phyloP scores from a whole-genome alignment of 345 rosid genomes.

The Jatropha curcas region DNA sequence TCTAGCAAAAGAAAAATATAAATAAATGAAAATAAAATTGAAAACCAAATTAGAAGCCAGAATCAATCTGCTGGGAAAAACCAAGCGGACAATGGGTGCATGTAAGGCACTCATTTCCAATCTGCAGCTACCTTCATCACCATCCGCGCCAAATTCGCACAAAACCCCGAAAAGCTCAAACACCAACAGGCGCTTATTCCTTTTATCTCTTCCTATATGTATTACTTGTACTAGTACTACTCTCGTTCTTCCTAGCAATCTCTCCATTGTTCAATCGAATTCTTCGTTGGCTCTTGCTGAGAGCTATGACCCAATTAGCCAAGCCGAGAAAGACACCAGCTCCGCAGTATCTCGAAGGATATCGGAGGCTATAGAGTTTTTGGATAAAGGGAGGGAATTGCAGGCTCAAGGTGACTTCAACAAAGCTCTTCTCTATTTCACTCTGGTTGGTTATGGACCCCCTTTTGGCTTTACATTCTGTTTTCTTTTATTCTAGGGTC shows the following conservation, averaged over 20 bases:
- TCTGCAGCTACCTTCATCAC: slow-evolving; percentile 26
- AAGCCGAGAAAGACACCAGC: slow-evolving; percentile 40
- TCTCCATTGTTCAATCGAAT: neutral
- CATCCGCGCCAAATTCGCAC: neutral
- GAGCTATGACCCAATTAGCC: slow-evolving; percentile 38
- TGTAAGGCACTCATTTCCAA: slow-evolving; percentile 36
- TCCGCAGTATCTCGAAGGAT: slow-evolving; percentile 32
- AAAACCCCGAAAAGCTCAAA: neutral
- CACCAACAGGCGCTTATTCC: slow-evolving; percentile 36
- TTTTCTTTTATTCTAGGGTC: neutral
- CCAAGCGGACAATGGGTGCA: slow-evolving; percentile 26
- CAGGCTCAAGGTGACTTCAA: slow-evolving; percentile 57
- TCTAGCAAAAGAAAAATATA: too few relatives aligned
- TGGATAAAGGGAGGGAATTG: slow-evolving; percentile 53
- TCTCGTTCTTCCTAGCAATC: slow-evolving; percentile 5
- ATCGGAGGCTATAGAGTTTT: slow-evolving; percentile 41
- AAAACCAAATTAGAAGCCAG: too few relatives aligned
- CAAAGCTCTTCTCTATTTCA: slow-evolving; percentile 53
- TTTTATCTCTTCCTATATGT: slow-evolving; percentile 39
- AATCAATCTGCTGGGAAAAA: neutral
- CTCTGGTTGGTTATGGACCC: slow-evolving; percentile 26
- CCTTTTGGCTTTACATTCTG: neutral
- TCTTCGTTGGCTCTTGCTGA: slow-evolving; percentile 28
- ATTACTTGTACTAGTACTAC: slow-evolving; percentile 1
- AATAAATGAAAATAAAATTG: too few relatives aligned